These are phyloP conservation scores for Penicillium psychrosexuale DNA, from an alignment of 2,329 filamentous ascomycete genomes.

Conservation along the genomic window DNA sequence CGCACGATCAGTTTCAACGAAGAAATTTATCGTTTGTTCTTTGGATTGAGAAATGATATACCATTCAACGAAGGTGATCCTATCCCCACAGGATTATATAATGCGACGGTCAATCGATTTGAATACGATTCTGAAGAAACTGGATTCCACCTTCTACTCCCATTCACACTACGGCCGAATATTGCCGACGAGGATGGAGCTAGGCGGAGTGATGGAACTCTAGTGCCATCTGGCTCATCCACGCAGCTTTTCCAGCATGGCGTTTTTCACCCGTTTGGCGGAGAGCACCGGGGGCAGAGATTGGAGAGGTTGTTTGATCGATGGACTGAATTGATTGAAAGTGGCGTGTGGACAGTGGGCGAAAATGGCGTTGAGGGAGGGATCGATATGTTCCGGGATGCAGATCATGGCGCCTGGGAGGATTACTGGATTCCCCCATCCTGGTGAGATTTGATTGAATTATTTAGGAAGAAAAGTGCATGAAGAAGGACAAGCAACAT, in stretches of 20 bases:
- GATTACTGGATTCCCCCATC: conserved; percentile 15
- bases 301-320: conserved; percentile 18
- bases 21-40: not conserved
- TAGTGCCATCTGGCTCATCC: not conserved
- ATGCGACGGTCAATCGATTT: not conserved
- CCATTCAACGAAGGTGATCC: not conserved
- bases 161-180: not conserved
- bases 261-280: conserved; percentile 8
- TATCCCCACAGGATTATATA: not conserved
- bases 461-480: not conserved
- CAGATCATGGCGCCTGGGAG: conserved; percentile 10
- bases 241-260: not conserved
- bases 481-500: not conserved
- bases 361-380: conserved; percentile 18
- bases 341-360: conserved; percentile 20
- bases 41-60: not conserved
- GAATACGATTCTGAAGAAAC: not conserved
- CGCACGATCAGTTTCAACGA: not conserved
- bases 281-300: conserved; percentile 11
- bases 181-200: not conserved
- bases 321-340: conserved; percentile 17
- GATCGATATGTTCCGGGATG: conserved; percentile 18
- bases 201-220: not conserved
- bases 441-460: conserved; percentile 2
- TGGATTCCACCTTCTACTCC: not conserved